Evolutionary conservation across 768 basidiomycete species (phyloP), one percentile per base, ranked within the genome.

Genomic region (Pleurotus ostreatus): DNA sequence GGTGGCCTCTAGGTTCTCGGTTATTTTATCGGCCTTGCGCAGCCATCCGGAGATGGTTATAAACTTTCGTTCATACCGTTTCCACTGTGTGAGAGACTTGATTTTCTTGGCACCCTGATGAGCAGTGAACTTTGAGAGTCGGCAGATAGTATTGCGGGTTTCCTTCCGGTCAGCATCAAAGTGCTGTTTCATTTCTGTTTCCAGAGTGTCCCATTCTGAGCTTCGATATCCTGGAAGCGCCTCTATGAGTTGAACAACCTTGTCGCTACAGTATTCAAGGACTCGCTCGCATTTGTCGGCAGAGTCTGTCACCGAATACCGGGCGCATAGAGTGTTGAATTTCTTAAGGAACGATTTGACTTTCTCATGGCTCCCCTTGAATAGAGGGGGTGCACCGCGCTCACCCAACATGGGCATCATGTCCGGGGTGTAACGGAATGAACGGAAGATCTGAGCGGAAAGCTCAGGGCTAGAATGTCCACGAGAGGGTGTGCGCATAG

Each of bases 21-120:
- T 37, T 4, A 62, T 43, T 38, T 62, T 62, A n/a, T 7, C n/a
- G 7, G 57, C 44, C 7, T 46, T 25, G 18, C 46, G n/a, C 13
- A 62, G 37, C 60, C 59, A 62, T 18, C 56, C 59, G 18, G 40
- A 49, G 30, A 62, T 60, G 7, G 40, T 45, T 0, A 57, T 18
- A n/a, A 62, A 62, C 1, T 58, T 47, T 13, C 53, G 2, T 2
- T 44, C 22, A 52, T 60, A 62, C 18, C 46, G 47, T 15, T 49
- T 55, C 56, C 59, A 62, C 1, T 22, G 16, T 2, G 44, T 25
- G n/a, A 62, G 34, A 26, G 20, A 46, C n/a, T 4, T 15, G 20
- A 62, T 60, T 2, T 34, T 23, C 20, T 53, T 13, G 22, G 46
- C 13, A 15, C 25, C 18, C 23, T 16, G 25, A 16, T 2, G n/a